These are phyloP conservation scores for Cordyceps cateniannulata DNA, from an alignment of 2,329 filamentous ascomycete genomes.

Conservation along the genomic window DNA sequence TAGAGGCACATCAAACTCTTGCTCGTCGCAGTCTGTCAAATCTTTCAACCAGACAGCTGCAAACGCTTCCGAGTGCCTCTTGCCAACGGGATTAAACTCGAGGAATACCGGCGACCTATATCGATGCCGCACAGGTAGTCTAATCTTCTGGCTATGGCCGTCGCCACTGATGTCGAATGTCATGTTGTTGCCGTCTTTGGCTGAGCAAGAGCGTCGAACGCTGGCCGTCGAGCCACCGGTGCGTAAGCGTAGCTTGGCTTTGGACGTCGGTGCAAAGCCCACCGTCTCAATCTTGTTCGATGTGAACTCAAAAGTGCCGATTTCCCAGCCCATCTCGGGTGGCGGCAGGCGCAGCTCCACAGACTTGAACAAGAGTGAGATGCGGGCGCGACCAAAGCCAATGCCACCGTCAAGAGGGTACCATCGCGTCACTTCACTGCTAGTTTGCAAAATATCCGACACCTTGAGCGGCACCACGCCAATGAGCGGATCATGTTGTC, in stretches of 20 bases:
- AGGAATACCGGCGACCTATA: slow-evolving; percentile 88
- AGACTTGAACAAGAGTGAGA: slow-evolving; percentile 85
- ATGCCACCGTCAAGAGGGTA: slow-evolving; percentile 95
- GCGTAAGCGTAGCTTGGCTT: slow-evolving; percentile 69
- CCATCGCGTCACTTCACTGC: slow-evolving; percentile 82
- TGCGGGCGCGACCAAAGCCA: slow-evolving; percentile 81
- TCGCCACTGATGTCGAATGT: slow-evolving; percentile 42
- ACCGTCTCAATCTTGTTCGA: slow-evolving; percentile 62
- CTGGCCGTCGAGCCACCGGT: slow-evolving; percentile 78
- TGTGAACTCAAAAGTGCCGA: slow-evolving; percentile 86
- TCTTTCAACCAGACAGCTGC: slow-evolving; percentile 82
- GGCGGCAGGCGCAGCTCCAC: slow-evolving; percentile 83
- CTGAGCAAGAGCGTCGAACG: slow-evolving; percentile 57
- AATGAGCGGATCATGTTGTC: slow-evolving; percentile 90
- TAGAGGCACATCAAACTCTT: slow-evolving; percentile 78
- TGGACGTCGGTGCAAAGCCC: slow-evolving; percentile 55
- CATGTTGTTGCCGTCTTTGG: slow-evolving; percentile 49
- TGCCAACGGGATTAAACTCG: slow-evolving; percentile 68
- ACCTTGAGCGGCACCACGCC: slow-evolving; percentile 86
- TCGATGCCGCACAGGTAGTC: slow-evolving; percentile 81
- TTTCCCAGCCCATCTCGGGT: slow-evolving; percentile 83
- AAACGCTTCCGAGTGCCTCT: slow-evolving; percentile 66
- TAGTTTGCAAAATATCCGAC: slow-evolving; percentile 79
- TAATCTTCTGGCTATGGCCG: slow-evolving; percentile 41
- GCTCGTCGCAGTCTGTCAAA: slow-evolving; percentile 71